These are phyloP conservation scores for Linderina pennispora DNA, from an alignment of 192 early-diverging fungal genomes.

Conservation along the genomic window DNA sequence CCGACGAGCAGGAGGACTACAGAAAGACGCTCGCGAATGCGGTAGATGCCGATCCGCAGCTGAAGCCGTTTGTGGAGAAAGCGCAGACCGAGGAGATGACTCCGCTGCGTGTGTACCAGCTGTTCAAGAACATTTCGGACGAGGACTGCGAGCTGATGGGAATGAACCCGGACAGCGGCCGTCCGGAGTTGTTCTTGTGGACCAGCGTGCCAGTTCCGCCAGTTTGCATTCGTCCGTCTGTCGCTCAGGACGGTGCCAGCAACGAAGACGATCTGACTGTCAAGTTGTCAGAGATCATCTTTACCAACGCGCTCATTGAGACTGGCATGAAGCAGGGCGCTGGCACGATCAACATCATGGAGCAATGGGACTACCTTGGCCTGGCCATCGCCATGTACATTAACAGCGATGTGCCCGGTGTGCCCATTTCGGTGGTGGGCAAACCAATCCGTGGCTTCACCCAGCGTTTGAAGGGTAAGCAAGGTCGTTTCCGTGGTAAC, in stretches of 20 bases:
- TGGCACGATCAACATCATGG: slow-evolving; percentile 65
- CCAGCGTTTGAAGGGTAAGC: slow-evolving; percentile 97
- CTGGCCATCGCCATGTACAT: slow-evolving; percentile 94
- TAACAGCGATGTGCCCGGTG: slow-evolving; percentile 90
- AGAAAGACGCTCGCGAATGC: slow-evolving; percentile 72
- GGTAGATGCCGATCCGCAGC: slow-evolving; percentile 61
- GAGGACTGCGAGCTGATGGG: slow-evolving; percentile 97
- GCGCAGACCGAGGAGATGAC: slow-evolving; percentile 90
- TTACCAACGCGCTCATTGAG: slow-evolving; percentile 72
- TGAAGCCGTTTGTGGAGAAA: slow-evolving; percentile 69
- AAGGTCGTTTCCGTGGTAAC: slow-evolving; percentile 98
- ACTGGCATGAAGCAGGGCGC: slow-evolving; percentile 50
- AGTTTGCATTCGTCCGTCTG: slow-evolving; percentile 90
- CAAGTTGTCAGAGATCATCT: slow-evolving; percentile 90
- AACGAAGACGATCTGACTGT: slow-evolving; percentile 97
- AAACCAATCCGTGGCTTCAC: slow-evolving; percentile 83
- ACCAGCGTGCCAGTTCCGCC: slow-evolving; percentile 93
- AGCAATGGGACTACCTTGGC: slow-evolving; percentile 96
- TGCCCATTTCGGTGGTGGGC: slow-evolving; percentile 55
- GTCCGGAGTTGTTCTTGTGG: slow-evolving; percentile 94
- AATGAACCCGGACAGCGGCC: slow-evolving; percentile 71
- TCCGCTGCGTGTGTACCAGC: slow-evolving; percentile 73
- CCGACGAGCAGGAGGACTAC: slow-evolving; percentile 69
- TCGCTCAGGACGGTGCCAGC: slow-evolving; percentile 89
- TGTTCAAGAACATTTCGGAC: slow-evolving; percentile 81